Evolutionary conservation across 2,329 filamentous ascomycete genomes (phyloP).

Genomic region (Penicillium sp.): DNA sequence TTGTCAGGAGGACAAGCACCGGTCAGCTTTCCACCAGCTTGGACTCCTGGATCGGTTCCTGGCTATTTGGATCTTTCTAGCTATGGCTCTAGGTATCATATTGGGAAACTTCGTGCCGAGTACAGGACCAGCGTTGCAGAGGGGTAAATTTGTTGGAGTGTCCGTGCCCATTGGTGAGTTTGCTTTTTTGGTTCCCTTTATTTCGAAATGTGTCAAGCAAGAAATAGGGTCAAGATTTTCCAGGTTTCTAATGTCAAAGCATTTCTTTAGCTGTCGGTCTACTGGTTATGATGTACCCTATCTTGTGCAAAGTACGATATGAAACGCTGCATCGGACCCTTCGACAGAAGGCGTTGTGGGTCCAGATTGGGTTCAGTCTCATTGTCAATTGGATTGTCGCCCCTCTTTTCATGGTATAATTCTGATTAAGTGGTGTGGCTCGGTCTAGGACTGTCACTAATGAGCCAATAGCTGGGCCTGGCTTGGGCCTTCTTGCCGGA

Average conservation of each 20-base stretch:
- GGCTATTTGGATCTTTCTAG: slow-evolving; percentile 74
- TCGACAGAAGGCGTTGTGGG: slow-evolving; percentile 66
- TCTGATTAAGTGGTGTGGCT: neutral
- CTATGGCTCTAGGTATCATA: slow-evolving; percentile 75
- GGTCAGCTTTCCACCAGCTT: slow-evolving; percentile 52
- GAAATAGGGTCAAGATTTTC: neutral
- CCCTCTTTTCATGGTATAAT: slow-evolving; percentile 75
- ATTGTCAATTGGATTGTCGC: slow-evolving; percentile 83
- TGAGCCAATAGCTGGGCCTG: slow-evolving; percentile 47
- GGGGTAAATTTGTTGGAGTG: slow-evolving; percentile 72
- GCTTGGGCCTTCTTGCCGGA: slow-evolving; percentile 59
- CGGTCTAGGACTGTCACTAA: neutral
- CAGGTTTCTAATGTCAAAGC: slow-evolving; percentile 4
- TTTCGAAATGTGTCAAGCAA: slow-evolving; percentile 12
- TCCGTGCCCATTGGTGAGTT: slow-evolving; percentile 66
- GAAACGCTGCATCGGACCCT: slow-evolving; percentile 74
- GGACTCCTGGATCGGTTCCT: slow-evolving; percentile 66
- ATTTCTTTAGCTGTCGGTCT: slow-evolving; percentile 68
- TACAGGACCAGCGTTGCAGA: slow-evolving; percentile 65
- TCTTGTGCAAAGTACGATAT: slow-evolving; percentile 83
- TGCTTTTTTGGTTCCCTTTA: slow-evolving; percentile 6
- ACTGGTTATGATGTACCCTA: slow-evolving; percentile 94
- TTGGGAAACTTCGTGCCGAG: slow-evolving; percentile 73
- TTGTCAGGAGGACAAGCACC: slow-evolving; percentile 11
- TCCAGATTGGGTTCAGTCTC: slow-evolving; percentile 76